Base-by-base conservation (phyloP, 805 yeast species). In the Barnettozyma sp. region DNA sequence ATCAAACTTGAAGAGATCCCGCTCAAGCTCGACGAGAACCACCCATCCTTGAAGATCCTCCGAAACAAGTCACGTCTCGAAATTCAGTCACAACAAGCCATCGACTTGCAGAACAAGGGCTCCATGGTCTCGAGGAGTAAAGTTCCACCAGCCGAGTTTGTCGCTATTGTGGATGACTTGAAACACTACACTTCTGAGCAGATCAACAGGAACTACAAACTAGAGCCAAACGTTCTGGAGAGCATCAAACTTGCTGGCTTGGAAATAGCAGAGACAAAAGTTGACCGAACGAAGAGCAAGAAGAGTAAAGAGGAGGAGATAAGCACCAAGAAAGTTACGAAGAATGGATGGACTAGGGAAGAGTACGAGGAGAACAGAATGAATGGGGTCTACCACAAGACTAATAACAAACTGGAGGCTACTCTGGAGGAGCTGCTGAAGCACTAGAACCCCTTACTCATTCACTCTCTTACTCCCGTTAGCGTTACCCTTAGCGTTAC, bases 101-200 rank as follows among this genome's bases (percentile, higher is more conserved):
- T 23, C 4, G 42, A 34, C 14, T 11, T 11, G n/a, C 19, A 29
- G 11, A 10, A 16, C 9, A 14, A 16, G 12, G 33, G 31, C 4
- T 17, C 23, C 10, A 21, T 9, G 13, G 8, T 7, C 4, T 16
- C 12, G 21, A 34, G 31, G 15, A 17, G 30, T 15, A 23, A 21
- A 25, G 36, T 33, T 12, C 14, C 30, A 18, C 54, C 54, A 3
- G 27, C 34, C 11, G 42, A 43, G 17, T 43, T 49, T 18, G 39
- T 38, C 7, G 39, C 49, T 10, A 47, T 49, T 7, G 41, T 49
- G 6, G 48, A 44, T 15, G 49, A 46, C 30, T 26, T 47, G 23
- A 34, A 42, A 7, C 42, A 40, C 13, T 39, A 38, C 26, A 13
- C 46, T 5, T 26, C 37, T 4, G 44, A 41, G 6, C 42, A 44